Evolutionary conservation across 495 filamentous ascomycete species (phyloP), one percentile per base, ranked within the genome.

Genomic region (Xylaria curta): DNA sequence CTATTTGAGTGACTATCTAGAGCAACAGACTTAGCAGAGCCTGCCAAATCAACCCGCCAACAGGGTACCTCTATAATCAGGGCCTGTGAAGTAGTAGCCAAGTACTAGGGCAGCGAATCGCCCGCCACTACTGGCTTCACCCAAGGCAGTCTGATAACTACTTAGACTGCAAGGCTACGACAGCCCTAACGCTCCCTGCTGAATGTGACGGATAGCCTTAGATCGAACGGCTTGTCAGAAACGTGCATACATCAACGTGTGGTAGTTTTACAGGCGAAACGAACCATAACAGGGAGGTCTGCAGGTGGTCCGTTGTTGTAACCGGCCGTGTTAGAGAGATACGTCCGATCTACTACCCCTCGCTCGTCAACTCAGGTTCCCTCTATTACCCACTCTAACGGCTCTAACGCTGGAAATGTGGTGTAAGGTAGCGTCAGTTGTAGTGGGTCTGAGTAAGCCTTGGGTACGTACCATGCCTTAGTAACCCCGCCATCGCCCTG

Each of bases 371-470:
- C 31, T n/a, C 19, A 54, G 53, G 66, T 59, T 59, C 66, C 28
- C 49, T 68, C 53, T 42, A 68, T 56, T 68, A 56, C 51, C 66
- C 36, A 68, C 65, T 38, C 36, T 38, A 38, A 31, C 36, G 36
- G 12, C 38, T 68, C 13, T 56, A 2, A 2, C 53, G 53, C 31
- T 56, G 24, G n/a, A n/a, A n/a, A n/a, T n/a, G n/a, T 53, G 24
- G 24, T 54, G 51, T 17, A 12, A 60, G 17, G 17, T 33, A 67
- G 65, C n/a, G 31, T 66, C 3, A 42, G 26, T 21, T 31, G 66
- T 59, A 42, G 66, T 49, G 66, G 66, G 51, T 31, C 66, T 69
- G 66, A 61, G 66, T 61, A 69, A 68, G 66, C 54, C 53, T 21
- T 42, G 13, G 31, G 24, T 46, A 54, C 46, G 42, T 49, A 65